Base-by-base conservation (phyloP, 2,329 filamentous ascomycete species). In the Penicillium sp. region DNA sequence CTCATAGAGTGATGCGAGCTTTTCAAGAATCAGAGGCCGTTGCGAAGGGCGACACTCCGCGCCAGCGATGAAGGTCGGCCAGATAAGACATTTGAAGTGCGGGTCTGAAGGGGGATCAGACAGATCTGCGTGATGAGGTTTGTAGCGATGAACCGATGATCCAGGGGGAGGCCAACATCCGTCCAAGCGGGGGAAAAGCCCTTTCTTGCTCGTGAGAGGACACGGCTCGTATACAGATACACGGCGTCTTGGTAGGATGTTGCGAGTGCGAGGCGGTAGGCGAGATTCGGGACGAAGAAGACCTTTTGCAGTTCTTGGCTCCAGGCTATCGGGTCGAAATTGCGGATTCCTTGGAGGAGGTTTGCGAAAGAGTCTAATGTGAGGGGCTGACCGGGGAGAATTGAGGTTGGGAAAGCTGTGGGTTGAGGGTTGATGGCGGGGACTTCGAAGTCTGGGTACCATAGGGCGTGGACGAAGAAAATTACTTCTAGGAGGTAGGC, bases 221-320 rank as follows among this genome's bases (percentile, higher is more conserved):
- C 71, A 8, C 72, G 67, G 43, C 69, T 71, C 11, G 72, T 69
- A 53, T 75, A 75, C 29, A 75, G 69, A 53, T 74, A 74, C 43
- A 75, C 71, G 39, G 71, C 67, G 23, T 69, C 65, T 58, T 74
- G 70, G 60, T 74, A 74, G 49, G 70, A 62, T 43, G 64, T 67
- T 27, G 73, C 81, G 1, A 82, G 76, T 48, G 73, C 72, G 47
- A 83, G 76, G 47, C 77, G 78, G 58, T 74, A 69, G 44, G 76
- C 72, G 11, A 82, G 67, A 14, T 77, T 73, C 1, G 73, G 64
- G 26, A 82, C 78, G 67, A 78, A 81, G 35, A 65, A 61, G 51
- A 63, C 70, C n/a, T 63, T 58, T 58, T 74, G 71, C 62, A 75
- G 70, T 42, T 70, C 66, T 47, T 71, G 62, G 30, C 73, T 68